Base-by-base conservation (phyloP, 768 basidiomycete species). In the Boletus patriciae region DNA sequence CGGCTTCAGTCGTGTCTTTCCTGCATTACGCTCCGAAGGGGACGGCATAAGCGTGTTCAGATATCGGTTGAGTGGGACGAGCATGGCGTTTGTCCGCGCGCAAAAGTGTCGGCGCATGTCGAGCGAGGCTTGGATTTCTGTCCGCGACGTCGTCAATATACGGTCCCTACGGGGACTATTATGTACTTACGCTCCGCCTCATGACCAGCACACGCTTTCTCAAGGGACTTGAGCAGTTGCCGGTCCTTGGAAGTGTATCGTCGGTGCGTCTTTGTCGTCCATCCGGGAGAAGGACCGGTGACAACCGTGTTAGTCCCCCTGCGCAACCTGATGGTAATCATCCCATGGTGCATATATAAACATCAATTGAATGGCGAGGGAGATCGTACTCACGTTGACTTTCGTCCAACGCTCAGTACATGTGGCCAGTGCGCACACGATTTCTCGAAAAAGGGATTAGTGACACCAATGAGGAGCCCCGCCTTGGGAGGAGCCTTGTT, bases 51-150 rank as follows among this genome's bases (percentile, higher is more conserved):
- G 80, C 1, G 88, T 87, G 57, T 90, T 88, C 41, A 98, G 85
- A 76, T 98, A 98, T 61, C 95, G 84, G 63, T 95, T 87, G 6
- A 98, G 80, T 0, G 96, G 96, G 3, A 91, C 87, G 21, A 98
- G 82, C 58, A 98, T 79, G 52, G 87, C 87, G 19, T 88, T 90
- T 1, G 96, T 93, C 44, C 95, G 81, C 40, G 88, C 83, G 51
- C 85, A 85, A 69, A 98, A 93, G 67, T 98, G 93, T 45, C 84
- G 78, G 23, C 92, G 85, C 13, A 96, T 77, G 52, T 74, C 80
- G 50, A 84, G 81, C 51, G 81, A 92, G 29, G 83, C 83, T 40
- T 81, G 80, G 9, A 86, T 71, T 63, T 78, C 88, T 91, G 65
- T 44, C 10, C 19, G 37, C 9, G 21, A 33, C 46, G n/a, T 33